Conservation (phyloP, 306 rosid genomes). For the Malus sieversii region DNA sequence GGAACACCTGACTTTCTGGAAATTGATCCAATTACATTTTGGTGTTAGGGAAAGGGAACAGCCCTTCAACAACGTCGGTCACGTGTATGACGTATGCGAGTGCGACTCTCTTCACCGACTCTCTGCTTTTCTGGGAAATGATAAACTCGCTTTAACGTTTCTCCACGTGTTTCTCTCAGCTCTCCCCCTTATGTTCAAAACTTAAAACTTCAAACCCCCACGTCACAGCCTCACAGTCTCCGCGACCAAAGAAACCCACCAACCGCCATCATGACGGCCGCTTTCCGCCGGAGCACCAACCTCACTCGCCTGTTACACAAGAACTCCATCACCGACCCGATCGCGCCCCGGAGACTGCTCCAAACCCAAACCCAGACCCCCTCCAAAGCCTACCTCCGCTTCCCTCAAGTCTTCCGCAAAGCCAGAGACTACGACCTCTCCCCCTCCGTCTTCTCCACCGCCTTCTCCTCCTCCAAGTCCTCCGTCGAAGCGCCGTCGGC, state of each 20-base stretch:
- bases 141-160: not conserved
- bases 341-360: constrained; percentile 7
- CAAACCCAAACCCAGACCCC: constrained; percentile 20
- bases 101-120: not conserved
- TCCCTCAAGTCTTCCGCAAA: constrained; percentile 29
- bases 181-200: not conserved
- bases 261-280: constrained; percentile 27
- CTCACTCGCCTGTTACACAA: constrained; percentile 28
- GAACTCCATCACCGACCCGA: constrained; percentile 16
- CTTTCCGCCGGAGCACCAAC: constrained; percentile 19
- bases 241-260: not conserved
- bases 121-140: not conserved
- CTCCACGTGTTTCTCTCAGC: not conserved
- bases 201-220: not conserved
- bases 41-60: not conserved
- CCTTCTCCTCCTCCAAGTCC: constrained; percentile 44
- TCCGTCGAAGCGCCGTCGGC: constrained; percentile 8
- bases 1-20: not conserved
- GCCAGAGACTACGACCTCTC: constrained; percentile 30
- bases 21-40: not conserved
- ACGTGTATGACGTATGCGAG: too few species aligned
- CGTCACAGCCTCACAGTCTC: not conserved
- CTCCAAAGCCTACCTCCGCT: constrained; percentile 37
- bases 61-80: not conserved
- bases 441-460: constrained; percentile 37